Conservation (phyloP, 305 asterid species). For the Fraxinus sp. region DNA sequence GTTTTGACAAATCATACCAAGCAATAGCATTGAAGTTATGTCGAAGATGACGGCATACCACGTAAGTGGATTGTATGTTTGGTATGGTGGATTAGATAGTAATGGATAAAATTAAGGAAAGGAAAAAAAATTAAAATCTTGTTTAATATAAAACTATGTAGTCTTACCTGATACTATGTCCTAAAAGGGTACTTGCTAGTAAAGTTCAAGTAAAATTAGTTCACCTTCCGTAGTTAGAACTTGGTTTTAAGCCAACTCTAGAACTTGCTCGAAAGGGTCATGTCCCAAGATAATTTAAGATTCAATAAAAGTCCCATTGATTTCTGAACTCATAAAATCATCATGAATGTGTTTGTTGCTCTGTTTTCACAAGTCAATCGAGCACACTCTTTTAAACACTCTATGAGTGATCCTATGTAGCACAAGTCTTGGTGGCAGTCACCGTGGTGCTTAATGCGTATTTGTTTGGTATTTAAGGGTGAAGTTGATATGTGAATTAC, state of each 20-base stretch:
- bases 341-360: background rate
- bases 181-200: background rate
- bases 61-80: background rate
- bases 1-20: background rate
- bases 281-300: background rate
- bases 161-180: background rate
- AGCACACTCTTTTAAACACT: background rate
- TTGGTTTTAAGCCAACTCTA: background rate
- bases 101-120: background rate
- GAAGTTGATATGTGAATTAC: background rate
- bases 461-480: background rate
- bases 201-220: background rate
- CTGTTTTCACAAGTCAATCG: background rate
- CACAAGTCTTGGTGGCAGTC: background rate
- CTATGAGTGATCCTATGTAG: background rate
- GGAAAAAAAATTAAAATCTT: background rate
- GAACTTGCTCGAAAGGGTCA: background rate
- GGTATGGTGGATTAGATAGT: background rate
- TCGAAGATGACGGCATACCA: background rate
- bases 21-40: background rate
- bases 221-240: background rate
- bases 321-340: background rate
- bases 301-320: background rate
- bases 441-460: background rate
- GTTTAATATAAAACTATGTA: background rate